These are phyloP conservation scores for Emmonsiellopsis sp. DNA, from an alignment of 2,329 filamentous ascomycete species.

Conservation along the genomic window DNA sequence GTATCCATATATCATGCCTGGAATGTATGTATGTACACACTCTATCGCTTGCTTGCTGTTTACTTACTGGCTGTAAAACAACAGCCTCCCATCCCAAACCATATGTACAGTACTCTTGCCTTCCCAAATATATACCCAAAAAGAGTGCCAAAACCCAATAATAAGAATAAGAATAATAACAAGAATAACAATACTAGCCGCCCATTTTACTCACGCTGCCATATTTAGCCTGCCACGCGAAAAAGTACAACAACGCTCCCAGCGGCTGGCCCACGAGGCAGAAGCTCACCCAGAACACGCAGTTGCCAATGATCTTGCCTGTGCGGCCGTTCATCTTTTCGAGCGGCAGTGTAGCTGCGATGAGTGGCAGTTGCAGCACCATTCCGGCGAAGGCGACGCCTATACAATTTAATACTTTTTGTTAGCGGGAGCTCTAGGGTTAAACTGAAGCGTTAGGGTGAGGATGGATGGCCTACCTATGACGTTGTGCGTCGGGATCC, in stretches of 20 bases:
- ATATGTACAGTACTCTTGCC: no score
- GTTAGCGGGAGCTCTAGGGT: not conserved
- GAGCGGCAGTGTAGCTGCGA: slow-evolving; percentile 67
- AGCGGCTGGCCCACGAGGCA: slow-evolving; percentile 92
- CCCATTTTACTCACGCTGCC: slow-evolving; percentile 57
- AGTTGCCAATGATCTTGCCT: slow-evolving; percentile 77
- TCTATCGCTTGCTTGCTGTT: no score
- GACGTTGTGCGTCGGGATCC: slow-evolving; percentile 87
- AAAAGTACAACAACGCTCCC: slow-evolving; percentile 88
- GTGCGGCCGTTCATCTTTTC: slow-evolving; percentile 68
- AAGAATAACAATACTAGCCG: slow-evolving; percentile 4
- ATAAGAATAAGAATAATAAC: slow-evolving; percentile 2
- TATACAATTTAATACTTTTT: slow-evolving; percentile 18
- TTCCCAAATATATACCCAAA: no score
- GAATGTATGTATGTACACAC: no score
- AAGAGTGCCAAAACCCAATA: not conserved
- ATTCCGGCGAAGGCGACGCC: slow-evolving; percentile 91
- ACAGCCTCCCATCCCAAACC: no score
- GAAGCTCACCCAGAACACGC: slow-evolving; percentile 94
- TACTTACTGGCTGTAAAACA: no score
- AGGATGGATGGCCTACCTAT: slow-evolving; percentile 51
- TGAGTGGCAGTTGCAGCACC: slow-evolving; percentile 85
- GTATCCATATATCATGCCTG: no score
- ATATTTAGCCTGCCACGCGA: slow-evolving; percentile 97
- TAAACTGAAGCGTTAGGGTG: not conserved